Evolutionary conservation across 805 yeast species (phyloP).

Genomic region (Danielozyma ontarioensis): DNA sequence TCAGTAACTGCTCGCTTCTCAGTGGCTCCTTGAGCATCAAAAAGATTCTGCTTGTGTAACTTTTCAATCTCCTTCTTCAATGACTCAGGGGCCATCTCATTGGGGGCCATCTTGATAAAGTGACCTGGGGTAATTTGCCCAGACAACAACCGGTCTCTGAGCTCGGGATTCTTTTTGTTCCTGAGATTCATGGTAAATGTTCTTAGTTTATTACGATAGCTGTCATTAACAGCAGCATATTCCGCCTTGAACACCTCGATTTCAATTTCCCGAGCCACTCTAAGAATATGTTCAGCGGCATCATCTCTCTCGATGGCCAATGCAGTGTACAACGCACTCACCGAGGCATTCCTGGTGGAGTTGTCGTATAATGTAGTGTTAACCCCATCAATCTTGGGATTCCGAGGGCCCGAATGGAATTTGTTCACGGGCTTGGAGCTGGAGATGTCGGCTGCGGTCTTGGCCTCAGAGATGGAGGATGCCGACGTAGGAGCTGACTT

Average conservation of each 20-base stretch:
- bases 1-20: conserved; percentile 95
- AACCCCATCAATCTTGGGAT: conserved; percentile 76
- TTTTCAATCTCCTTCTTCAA: conserved; percentile 80
- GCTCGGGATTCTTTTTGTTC: conserved; percentile 83
- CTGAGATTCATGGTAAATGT: conserved; percentile 82
- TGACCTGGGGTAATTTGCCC: conserved; percentile 64
- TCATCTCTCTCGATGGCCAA: conserved; percentile 74
- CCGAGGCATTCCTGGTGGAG: conserved; percentile 76
- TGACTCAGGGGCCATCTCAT: conserved; percentile 92
- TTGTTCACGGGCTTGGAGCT: conserved; percentile 31
- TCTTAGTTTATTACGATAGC: conserved; percentile 78
- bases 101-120: conserved; percentile 80
- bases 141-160: conserved; percentile 61
- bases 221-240: conserved; percentile 50
- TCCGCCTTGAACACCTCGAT: conserved; percentile 59
- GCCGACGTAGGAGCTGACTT: conserved; percentile 1
- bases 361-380: conserved; percentile 65
- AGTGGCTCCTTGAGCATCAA: conserved; percentile 96
- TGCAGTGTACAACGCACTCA: conserved; percentile 82
- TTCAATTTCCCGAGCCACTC: conserved; percentile 69
- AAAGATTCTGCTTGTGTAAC: conserved; percentile 81
- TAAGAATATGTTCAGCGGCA: conserved; percentile 52
- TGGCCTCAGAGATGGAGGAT: background rate
- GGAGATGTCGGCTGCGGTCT: conserved; percentile 7
- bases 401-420: conserved; percentile 55